Conservation (phyloP, 768 basidiomycete species). For the Agrocybe pediades region DNA sequence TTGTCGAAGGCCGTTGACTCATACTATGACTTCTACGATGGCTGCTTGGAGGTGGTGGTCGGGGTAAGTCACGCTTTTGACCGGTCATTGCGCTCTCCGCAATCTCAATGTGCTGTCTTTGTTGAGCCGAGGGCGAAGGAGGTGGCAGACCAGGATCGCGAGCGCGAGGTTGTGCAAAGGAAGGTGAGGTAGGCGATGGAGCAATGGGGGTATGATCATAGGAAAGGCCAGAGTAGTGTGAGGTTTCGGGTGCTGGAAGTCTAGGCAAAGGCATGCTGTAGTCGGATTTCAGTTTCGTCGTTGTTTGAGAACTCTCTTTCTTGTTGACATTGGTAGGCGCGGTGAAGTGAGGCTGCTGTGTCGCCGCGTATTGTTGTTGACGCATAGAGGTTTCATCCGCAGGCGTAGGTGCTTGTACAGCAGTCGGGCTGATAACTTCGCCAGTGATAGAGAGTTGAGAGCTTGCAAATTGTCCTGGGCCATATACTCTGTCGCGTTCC, state of each 20-base stretch:
- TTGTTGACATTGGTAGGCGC: constrained; percentile 22
- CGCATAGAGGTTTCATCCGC: constrained; percentile 22
- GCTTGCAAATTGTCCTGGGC: constrained; percentile 90
- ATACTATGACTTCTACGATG: constrained; percentile 85
- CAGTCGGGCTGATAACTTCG: constrained; percentile 14
- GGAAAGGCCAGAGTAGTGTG: constrained; percentile 80
- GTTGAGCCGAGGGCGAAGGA: constrained; percentile 36
- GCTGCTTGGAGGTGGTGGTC: constrained; percentile 75
- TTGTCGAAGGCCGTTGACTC: constrained; percentile 65
- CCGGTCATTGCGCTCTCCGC: constrained; percentile 24
- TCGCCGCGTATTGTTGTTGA: constrained; percentile 19
- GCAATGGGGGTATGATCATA: constrained; percentile 61
- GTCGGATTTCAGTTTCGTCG: constrained; percentile 50
- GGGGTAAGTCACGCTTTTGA: constrained; percentile 41
- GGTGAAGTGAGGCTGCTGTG: constrained; percentile 27
- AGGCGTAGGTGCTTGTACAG: constrained; percentile 22
- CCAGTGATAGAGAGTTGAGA: constrained; percentile 74
- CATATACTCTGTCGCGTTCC: constrained; percentile 92
- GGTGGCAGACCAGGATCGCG: constrained; percentile 62
- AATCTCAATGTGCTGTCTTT: constrained; percentile 32
- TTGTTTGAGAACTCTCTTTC: constrained; percentile 26
- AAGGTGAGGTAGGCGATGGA: constrained; percentile 60
- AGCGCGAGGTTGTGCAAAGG: constrained; percentile 67
- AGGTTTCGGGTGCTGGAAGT: constrained; percentile 78
- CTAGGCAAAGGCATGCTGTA: constrained; percentile 84